Conservation (phyloP, 352 stramenopile genomes). For the Globisporangium nagaii region DNA sequence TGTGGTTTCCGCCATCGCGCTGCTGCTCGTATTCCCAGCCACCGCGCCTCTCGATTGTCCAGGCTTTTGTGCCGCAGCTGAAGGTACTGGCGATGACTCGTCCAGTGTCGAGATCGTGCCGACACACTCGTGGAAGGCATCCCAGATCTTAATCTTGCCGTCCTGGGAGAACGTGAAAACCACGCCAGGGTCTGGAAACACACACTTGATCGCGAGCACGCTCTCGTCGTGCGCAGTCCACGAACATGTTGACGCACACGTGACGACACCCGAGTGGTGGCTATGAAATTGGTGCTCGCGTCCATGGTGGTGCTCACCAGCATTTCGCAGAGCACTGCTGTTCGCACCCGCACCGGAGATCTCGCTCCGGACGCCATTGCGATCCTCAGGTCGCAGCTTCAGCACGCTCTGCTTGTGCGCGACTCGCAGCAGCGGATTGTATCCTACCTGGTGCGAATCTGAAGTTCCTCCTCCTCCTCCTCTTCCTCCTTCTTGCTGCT, state of each 20-base stretch:
- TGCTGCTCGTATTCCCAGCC: background rate
- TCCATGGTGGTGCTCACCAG: background rate
- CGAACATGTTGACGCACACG: conserved; percentile 20
- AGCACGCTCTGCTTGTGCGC: conserved; percentile 24
- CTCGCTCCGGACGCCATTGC: background rate
- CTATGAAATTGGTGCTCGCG: background rate
- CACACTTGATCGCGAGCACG: conserved; percentile 26
- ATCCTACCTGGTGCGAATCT: background rate
- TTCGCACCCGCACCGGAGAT: background rate
- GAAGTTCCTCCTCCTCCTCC: background rate
- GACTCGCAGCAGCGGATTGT: conserved; percentile 25
- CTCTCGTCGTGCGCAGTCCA: conserved; percentile 39
- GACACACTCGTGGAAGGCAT: conserved; percentile 26
- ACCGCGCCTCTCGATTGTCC: background rate
- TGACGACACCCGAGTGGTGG: conserved; percentile 8
- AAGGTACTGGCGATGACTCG: background rate
- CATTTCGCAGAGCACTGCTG: background rate
- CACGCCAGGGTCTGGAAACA: conserved; percentile 28
- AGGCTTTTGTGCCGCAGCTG: background rate
- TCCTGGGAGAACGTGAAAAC: conserved; percentile 48
- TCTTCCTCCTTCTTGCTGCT: background rate
- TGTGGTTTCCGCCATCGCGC: conserved; percentile 7
- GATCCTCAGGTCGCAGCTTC: conserved; percentile 16
- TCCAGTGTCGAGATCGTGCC: conserved; percentile 41
- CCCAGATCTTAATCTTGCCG: conserved; percentile 45